Percentiles rank a stretch among this genome's conserved stretches.
Evolutionary conservation across 2,329 filamentous ascomycete species (phyloP).

Genomic region (Nothopassalora personata): DNA sequence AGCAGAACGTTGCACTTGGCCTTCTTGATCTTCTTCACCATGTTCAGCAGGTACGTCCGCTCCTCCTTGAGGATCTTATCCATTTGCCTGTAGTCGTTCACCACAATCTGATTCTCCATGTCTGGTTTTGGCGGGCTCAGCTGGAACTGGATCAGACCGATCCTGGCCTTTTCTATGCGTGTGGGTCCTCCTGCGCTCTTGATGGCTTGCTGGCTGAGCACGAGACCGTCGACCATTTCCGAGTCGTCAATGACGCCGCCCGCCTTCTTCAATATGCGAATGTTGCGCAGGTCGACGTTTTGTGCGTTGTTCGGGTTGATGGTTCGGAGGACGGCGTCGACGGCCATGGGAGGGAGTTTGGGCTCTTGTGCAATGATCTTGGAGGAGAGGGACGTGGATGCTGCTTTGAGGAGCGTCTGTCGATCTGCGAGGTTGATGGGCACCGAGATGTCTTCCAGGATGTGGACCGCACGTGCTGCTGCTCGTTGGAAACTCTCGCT

Average conservation of each 20-base stretch:
- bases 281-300: constrained; percentile 94
- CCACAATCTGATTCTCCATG: constrained; percentile 99
- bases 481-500: constrained; percentile 97
- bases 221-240: constrained; percentile 91
- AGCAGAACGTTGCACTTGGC: constrained; percentile 98
- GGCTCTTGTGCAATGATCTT: constrained; percentile 99
- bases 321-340: constrained; percentile 90
- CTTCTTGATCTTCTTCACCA: constrained; percentile 99
- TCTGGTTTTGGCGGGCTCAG: constrained; percentile 97
- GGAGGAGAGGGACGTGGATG: constrained; percentile 92
- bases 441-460: constrained; percentile 92
- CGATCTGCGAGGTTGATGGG: constrained; percentile 87
- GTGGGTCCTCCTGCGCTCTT: constrained; percentile 88
- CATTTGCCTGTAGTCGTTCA: constrained; percentile 99
- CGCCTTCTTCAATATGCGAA: constrained; percentile 94
- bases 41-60: constrained; percentile 93
- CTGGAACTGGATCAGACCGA: constrained; percentile 97
- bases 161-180: constrained; percentile 94
- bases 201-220: constrained; percentile 85
- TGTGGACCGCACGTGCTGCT: constrained; percentile 78
- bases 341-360: constrained; percentile 94
- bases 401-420: constrained; percentile 85
- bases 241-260: constrained; percentile 98
- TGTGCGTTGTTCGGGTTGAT: constrained; percentile 94
- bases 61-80: constrained; percentile 99